Percentiles rank a stretch among this genome's conserved stretches.
Conservation (phyloP, 2,329 filamentous ascomycete species). For the Penicillium decumbens region DNA sequence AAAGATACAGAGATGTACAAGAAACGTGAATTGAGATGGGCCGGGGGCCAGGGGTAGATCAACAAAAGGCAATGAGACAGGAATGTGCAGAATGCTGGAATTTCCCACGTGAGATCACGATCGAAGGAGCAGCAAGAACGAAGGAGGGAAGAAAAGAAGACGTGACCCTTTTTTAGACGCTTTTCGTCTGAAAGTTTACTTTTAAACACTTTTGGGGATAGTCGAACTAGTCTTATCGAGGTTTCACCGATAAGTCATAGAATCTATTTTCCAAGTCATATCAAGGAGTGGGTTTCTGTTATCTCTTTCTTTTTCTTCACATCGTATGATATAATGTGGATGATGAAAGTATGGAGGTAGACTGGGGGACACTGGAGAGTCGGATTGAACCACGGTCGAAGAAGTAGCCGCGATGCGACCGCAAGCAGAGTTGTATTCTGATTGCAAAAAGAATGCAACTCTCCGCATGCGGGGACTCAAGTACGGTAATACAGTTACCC, state of each 20-base stretch:
- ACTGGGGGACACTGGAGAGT: neutral
- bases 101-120: neutral
- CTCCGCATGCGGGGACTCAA: constrained; percentile 14
- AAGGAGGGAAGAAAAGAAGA: neutral
- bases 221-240: constrained; percentile 11
- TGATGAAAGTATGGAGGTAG: constrained; percentile 7
- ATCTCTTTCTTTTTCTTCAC: neutral
- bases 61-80: neutral
- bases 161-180: neutral
- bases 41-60: neutral
- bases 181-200: neutral
- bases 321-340: constrained; percentile 2
- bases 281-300: neutral
- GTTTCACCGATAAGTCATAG: constrained; percentile 7
- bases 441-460: constrained; percentile 8
- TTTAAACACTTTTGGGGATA: neutral
- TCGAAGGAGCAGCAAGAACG: neutral
- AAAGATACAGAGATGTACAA: neutral
- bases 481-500: neutral
- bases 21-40: neutral
- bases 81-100: neutral
- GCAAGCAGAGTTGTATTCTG: constrained; percentile 17
- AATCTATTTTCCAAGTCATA: neutral
- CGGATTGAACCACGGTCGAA: neutral
- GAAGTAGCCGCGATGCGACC: constrained; percentile 10